Base-by-base conservation (phyloP, 2,329 filamentous ascomycete species). In the Aspergillus sojae region DNA sequence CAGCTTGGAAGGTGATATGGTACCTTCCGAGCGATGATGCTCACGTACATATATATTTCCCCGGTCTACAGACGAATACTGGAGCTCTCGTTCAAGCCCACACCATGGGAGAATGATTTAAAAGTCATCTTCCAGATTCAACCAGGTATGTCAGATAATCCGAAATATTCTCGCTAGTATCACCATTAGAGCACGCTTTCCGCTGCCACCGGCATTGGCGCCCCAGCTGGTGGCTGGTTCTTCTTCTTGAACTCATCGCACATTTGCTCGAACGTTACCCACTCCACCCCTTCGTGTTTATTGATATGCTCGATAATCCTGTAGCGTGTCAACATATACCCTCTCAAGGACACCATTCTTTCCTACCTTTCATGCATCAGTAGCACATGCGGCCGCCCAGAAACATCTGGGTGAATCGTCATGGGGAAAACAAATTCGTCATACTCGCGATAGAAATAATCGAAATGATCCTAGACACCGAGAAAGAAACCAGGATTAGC, bases 371-470 rank as follows among this genome's bases (percentile, higher is more conserved):
- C 89, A 67, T 92, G 88, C 89, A 92, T 91, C 7, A 91, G 78
- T 32, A 93, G 70, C 0, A 88, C 90, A 75, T 93, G 90, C 0
- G 90, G 90, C 21, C 89, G 82, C 0, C 91, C 91, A 3, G 85
- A 88, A 0, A 91, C 88, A 70, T 93, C 90, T 0, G 90, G 91
- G 74, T 93, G 90, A 41, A 92, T 89, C 0, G 90, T 93, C 76
- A 93, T 90, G 0, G 91, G 90, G 69, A 93, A 92, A 58, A 92
- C 85, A 65, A 92, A 92, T 68, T 91, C 88, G 68, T 93, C 89
- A 66, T 91, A 89, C 75, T 93, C 89, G 32, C 89, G 82, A 74
- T 93, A 93, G 71, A 91, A 92, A 76, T 92, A 89, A 68, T 86
- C 82, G 64, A 88, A 87, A 61, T 85, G 82, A 65, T 88, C 85